These are phyloP conservation scores for Taxillus chinensis DNA, from an alignment of 164 flowering plant genomes.

Conservation along the genomic window DNA sequence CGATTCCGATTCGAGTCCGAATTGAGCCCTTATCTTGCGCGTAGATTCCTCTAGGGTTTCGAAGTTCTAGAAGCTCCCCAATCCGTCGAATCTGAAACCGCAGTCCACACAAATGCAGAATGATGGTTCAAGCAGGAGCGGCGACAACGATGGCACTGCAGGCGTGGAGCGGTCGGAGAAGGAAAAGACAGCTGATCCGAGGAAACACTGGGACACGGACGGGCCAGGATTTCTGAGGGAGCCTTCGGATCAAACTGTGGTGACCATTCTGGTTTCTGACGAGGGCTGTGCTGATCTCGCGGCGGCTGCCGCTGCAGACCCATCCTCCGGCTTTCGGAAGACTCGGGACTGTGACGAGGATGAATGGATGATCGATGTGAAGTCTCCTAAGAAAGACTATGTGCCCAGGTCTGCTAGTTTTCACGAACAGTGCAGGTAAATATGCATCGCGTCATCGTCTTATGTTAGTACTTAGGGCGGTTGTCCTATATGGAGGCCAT, in stretches of 20 bases:
- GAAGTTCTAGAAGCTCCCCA: no score
- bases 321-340: not conserved
- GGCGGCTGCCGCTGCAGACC: slow-evolving; percentile 1
- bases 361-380: not conserved
- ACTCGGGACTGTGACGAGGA: not conserved
- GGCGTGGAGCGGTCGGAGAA: not conserved
- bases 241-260: slow-evolving; percentile 5
- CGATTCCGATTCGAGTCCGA: no score
- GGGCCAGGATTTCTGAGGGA: not conserved
- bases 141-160: not conserved
- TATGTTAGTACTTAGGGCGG: not conserved
- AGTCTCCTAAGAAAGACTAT: slow-evolving; percentile 23
- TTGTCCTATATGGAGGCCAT: no score
- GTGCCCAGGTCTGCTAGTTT: slow-evolving; percentile 34
- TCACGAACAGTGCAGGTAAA: slow-evolving; percentile 59
- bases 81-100: no score
- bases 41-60: no score
- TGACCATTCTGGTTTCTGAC: slow-evolving; percentile 20
- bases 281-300: slow-evolving; percentile 6
- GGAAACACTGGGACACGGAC: slow-evolving; percentile 1
- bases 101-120: not conserved
- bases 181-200: not conserved
- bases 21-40: no score
- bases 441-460: not conserved
- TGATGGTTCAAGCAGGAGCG: not conserved